Evolutionary conservation across 805 yeast genomes (phyloP), one percentile per base, ranked within the genome.

Genomic region (Cyberlindnera xylosilytica): DNA sequence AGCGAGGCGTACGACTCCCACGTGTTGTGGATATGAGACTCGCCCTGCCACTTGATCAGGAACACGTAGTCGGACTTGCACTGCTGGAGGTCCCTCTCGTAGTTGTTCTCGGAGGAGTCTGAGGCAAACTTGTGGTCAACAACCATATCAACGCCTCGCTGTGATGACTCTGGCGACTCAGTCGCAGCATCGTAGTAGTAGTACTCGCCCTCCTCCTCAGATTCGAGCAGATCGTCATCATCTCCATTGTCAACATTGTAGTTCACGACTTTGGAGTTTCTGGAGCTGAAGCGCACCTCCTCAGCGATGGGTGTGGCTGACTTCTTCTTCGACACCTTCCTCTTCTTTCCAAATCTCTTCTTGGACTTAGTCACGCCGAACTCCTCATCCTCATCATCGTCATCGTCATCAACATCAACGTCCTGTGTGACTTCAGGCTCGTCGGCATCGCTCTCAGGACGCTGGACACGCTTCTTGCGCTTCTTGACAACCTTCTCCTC

Each of bases 1-100:
- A 73, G 52, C 20, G 58, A 59, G 16, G 64, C 61, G 64, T 83
- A 89, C 2, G 76, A 61, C 60, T 90, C 96, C 97, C 97, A 93
- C 0, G 96, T 83, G 62, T 91, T 93, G 65, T 93, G 99, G 48
- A 93, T 70, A 66, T 93, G 98, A 12, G 97, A 86, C 48, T 79
- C 72, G 41, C 78, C 87, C 16, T 76, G 72, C 99, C 99, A 93
- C 66, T 93, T 93, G 53, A 93, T 75, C 52, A 78, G 66, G 38
- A 78, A 73, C 51, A 75, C 77, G 55, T 71, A 82, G 46, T 77
- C 79, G 39, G 68, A 66, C 53, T 83, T 83, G 32, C 87, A 82
- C 36, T 72, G 74, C 36, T 68, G 63, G 13, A 79, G 49, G 41
- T 71, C 68, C 58, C 61, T 30, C 52, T 48, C 50, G 53, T 61